phyloP scores from a whole-genome alignment of 768 basidiomycete genomes.

The Amyloporia xantha region DNA sequence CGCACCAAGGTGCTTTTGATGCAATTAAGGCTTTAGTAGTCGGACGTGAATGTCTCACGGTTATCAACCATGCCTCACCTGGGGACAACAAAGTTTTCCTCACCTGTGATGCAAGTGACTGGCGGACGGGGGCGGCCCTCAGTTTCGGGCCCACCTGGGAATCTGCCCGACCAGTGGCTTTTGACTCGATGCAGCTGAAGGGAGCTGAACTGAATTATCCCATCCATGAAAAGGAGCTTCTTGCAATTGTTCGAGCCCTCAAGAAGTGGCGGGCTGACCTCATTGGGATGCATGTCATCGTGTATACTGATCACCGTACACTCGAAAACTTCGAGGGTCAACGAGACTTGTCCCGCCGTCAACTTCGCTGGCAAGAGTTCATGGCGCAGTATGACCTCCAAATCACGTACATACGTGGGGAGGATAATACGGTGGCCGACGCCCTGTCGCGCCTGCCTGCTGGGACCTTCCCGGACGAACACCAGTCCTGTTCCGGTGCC shows the following conservation, averaged over 20 bases:
- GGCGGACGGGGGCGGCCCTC: slow-evolving; percentile 25
- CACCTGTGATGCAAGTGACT: slow-evolving; percentile 27
- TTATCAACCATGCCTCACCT: slow-evolving; percentile 26
- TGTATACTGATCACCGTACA: slow-evolving; percentile 34
- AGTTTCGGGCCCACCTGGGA: slow-evolving; percentile 27
- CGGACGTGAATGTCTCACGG: slow-evolving; percentile 22
- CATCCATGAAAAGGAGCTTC: slow-evolving; percentile 32
- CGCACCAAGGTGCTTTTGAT: slow-evolving; percentile 30
- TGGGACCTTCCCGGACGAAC: background rate
- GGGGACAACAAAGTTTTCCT: slow-evolving; percentile 29
- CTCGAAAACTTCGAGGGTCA: slow-evolving; percentile 28
- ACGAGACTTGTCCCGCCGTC: slow-evolving; percentile 26
- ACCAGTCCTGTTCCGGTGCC: background rate
- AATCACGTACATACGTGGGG: slow-evolving; percentile 32
- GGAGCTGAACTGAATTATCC: slow-evolving; percentile 32
- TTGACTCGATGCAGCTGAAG: slow-evolving; percentile 21
- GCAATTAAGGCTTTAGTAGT: slow-evolving; percentile 26
- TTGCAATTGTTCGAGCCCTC: slow-evolving; percentile 28
- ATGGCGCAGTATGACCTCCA: slow-evolving; percentile 29
- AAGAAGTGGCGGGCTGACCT: slow-evolving; percentile 20
- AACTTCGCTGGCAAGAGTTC: slow-evolving; percentile 33
- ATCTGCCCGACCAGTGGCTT: slow-evolving; percentile 26
- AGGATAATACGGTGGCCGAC: slow-evolving; percentile 34
- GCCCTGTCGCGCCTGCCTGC: slow-evolving; percentile 29
- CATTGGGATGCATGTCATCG: slow-evolving; percentile 16